Base-by-base conservation (phyloP, 345 rosid species). In the Nasturtium officinale region DNA sequence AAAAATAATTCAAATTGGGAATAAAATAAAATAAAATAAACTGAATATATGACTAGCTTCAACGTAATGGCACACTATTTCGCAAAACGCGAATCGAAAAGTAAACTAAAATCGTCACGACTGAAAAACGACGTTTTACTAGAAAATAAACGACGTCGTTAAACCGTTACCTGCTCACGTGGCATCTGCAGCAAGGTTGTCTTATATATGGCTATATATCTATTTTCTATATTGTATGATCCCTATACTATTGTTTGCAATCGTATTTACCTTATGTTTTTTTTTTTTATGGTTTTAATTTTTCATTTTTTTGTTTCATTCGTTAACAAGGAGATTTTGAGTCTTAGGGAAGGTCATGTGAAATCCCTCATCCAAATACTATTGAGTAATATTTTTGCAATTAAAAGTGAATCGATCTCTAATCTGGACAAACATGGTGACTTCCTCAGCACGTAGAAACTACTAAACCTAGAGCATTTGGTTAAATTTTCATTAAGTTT, bases 61-160 rank as follows among this genome's bases (percentile, higher is more conserved):
- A 72, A 72, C 77, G 77, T 72, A 70, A 10, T 53, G 9, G 70
- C 77, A 54, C 77, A 69, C 35, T 29, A 28, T 15, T 59, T 48
- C 37, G 48, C 46, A 25, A 20, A 69, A 58, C 35, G 47, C 32
- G 17, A 51, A 26, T 12, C 38, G 18, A 12, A 5, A 40, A 42
- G 1, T 3, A 20, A 17, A 13, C 43, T 11, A 3, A 13, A 13
- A 15, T 10, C 6, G 32, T 6, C 15, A 38, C 43, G 43, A 37
- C 11, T 3, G 7, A 5, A 42, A 42, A 42, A 56, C 5, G 35
- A 54, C 35, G 16, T 23, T 30, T 30, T 25, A 52, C 37, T 2
- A n/a, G 20, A 1, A 54, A 7, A 26, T 6, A 50, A 37, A 70
- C 29, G 59, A 21, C 37, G 66, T 35, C 58, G 28, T 6, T 21